A percentile compares a stretch with the other conserved stretches of the same genome.
These are phyloP conservation scores for Cucumis sativus DNA, from an alignment of 306 rosid species.

Conservation along the genomic window Cucumber_9930_V3 NC_026658.2:7875001-7875500, in stretches of 20 bases:
- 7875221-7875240: constrained; percentile 73
- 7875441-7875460: constrained; percentile 84
- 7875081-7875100: background rate
- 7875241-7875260: constrained; percentile 14
- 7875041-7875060: background rate
- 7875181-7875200: constrained; percentile 88
- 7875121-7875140: background rate
- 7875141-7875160: constrained; percentile 19
- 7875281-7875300: background rate
- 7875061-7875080: background rate
- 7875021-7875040: too few relatives aligned
- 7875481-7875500: constrained; percentile 63
- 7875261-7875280: background rate
- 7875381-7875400: background rate
- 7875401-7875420: constrained; percentile 85
- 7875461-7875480: constrained; percentile 90
- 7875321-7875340: background rate
- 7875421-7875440: constrained; percentile 87
- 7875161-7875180: constrained; percentile 96
- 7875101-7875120: background rate
- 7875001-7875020: too few relatives aligned
- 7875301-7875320: background rate
- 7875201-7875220: constrained; percentile 95
- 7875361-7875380: too few relatives aligned
- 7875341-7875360: background rate